Base-by-base conservation (phyloP, 441 rosid genomes). In the Biscutella laevigata region DNA sequence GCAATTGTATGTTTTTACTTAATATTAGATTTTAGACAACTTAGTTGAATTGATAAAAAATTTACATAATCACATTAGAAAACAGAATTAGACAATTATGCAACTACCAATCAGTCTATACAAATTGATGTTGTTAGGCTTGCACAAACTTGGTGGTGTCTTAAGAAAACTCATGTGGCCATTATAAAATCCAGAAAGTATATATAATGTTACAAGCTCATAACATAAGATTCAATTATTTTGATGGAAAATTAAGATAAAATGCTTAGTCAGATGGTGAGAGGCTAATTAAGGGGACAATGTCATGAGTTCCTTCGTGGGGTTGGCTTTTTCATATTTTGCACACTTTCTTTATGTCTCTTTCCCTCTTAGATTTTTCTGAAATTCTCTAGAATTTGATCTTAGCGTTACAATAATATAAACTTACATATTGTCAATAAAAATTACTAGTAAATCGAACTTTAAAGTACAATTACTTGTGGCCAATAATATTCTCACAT, bases 221-320 rank as follows among this genome's bases (percentile, higher is more conserved):
- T 14, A 49, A 32, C 25, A n/a, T 30, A 32, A 8, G 52, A 50
- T 4, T 25, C 37, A 61, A 44, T 44, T 44, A 53, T n/a, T 62
- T 44, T 53, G 55, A 45, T 28, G 41, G 21, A 45, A 37, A 29
- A 17, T 11, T 8, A 2, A 33, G 6, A 59, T 37, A 10, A 4
- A 8, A 28, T 48, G 40, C 6, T 7, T 29, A 20, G 48, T 37
- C 9, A 17, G 35, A 15, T 36, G 41, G 7, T 54, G 12, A 29
- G 38, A 27, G 28, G 14, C 37, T 19, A 8, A 26, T 26, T 21
- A 9, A 64, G 68, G 68, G 45, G 62, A 46, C 68, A 55, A 33
- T 56, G 57, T 13, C 57, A 63, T 63, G 57, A 47, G 57, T 54
- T 63, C 13, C 44, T 54, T 38, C 37, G 37, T 46, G 62, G 50